Evolutionary conservation across 73 alveolate species (phyloP), one percentile per base, ranked within the genome.

Genomic region (Paramecium bursaria): DNA sequence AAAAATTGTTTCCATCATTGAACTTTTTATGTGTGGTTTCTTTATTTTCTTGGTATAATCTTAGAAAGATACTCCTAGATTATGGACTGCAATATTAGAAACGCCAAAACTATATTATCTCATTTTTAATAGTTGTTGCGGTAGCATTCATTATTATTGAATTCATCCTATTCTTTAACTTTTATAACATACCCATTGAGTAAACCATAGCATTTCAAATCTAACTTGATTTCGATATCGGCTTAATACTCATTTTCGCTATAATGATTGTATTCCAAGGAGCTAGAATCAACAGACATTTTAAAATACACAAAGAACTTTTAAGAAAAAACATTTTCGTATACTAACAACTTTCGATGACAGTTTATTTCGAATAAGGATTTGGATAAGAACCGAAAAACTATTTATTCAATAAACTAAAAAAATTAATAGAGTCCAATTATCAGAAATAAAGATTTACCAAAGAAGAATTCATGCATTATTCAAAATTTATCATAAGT

Each of bases 1-100:
- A 54, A n/a, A 75, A 75, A 52, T 48, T 75, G 11, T 75, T 50
- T 29, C 88, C 88, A 14, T 50, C 88, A 13, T 50, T 75, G 7
- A 75, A 75, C 14, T 61, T 75, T 6, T 22, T 61, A 22, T 75
- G 77, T 13, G 88, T 50, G 23, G 39, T 48, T 27, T 75, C 88
- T 23, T 33, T 75, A 0, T 50, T 55, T 31, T 17, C 77, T 14
- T 75, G 88, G 88, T 31, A 50, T 25, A 55, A 75, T 25, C 47
- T 75, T 10, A 30, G 88, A 51, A 75, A 75, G 17, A 46, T 75
- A 0, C 10, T 61, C 22, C 23, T 75, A 6, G 88, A 75, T 50
- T 75, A 50, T 75, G 88, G 88, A 4, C 21, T 50, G 25, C 15
- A 75, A 27, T 75, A 48, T 23, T 75, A 75, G 49, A 15, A 75